phyloP scores from a whole-genome alignment of 2,329 filamentous ascomycete genomes.

The Hortaea sp. region DNA sequence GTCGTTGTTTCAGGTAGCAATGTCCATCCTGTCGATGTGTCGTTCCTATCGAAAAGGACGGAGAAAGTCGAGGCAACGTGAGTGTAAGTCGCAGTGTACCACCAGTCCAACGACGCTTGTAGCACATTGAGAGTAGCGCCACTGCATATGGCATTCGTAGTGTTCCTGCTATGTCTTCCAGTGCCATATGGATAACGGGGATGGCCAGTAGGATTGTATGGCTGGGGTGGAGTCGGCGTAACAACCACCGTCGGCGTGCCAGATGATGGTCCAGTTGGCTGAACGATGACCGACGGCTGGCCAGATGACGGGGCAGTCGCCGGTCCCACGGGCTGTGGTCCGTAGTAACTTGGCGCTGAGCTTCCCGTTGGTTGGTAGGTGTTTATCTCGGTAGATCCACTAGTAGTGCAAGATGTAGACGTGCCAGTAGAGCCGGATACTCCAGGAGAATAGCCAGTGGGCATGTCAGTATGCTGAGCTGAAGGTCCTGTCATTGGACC shows the following conservation, averaged over 20 bases:
- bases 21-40: slow-evolving; percentile 22
- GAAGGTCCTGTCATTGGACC: not conserved
- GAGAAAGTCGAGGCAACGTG: slow-evolving; percentile 25
- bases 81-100: slow-evolving; percentile 23
- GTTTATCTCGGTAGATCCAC: not conserved
- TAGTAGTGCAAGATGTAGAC: not conserved
- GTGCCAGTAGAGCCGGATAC: not conserved
- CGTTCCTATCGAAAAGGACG: slow-evolving; percentile 17
- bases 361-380: not conserved
- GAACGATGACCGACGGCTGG: not conserved
- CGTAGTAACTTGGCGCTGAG: slow-evolving; percentile 1
- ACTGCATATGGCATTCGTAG: not conserved
- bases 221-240: no score
- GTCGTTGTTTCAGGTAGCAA: slow-evolving; percentile 19
- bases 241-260: not conserved
- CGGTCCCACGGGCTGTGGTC: not conserved
- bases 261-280: not conserved
- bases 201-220: no score
- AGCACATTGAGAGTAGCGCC: slow-evolving; percentile 25
- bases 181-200: not conserved
- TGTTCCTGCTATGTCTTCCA: not conserved
- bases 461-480: not conserved
- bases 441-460: not conserved
- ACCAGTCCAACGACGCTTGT: slow-evolving; percentile 25
- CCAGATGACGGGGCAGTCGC: not conserved